These are phyloP conservation scores for Galerina marginata DNA, from an alignment of 768 basidiomycete genomes.

Conservation along the genomic window DNA sequence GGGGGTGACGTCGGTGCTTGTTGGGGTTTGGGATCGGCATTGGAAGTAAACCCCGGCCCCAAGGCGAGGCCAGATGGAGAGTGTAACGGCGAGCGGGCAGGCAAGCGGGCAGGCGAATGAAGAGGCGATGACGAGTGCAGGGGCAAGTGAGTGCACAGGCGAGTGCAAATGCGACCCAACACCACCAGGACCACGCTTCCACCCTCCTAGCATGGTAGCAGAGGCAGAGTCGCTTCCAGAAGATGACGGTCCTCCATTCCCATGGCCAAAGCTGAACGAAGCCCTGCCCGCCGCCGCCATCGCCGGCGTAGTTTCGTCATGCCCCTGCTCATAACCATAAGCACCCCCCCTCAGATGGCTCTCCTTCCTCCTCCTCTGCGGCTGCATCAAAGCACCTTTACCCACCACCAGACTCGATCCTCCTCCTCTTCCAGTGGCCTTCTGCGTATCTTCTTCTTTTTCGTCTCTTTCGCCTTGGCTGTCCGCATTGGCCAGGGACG, in stretches of 20 bases:
- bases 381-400: slow-evolving; percentile 5
- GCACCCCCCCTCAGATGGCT: background rate
- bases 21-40: no score
- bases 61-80: background rate
- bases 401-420: background rate
- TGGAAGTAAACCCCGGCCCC: background rate
- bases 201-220: no score
- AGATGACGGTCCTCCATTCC: background rate
- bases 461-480: background rate
- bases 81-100: no score
- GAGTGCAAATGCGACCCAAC: no score
- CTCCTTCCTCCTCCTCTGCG: slow-evolving; percentile 9
- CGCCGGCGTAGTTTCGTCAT: background rate
- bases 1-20: background rate
- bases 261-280: no score
- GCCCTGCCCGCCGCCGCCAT: background rate
- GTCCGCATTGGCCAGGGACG: background rate
- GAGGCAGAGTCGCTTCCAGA: slow-evolving; percentile 16
- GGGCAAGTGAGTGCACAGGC: no score
- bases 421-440: background rate
- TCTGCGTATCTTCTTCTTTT: background rate
- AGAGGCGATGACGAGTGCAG: no score
- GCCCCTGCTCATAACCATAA: no score
- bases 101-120: no score
- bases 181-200: no score